Evolutionary conservation across 148 eudicot species (phyloP).

Genomic region (Simmondsia chinensis): DNA sequence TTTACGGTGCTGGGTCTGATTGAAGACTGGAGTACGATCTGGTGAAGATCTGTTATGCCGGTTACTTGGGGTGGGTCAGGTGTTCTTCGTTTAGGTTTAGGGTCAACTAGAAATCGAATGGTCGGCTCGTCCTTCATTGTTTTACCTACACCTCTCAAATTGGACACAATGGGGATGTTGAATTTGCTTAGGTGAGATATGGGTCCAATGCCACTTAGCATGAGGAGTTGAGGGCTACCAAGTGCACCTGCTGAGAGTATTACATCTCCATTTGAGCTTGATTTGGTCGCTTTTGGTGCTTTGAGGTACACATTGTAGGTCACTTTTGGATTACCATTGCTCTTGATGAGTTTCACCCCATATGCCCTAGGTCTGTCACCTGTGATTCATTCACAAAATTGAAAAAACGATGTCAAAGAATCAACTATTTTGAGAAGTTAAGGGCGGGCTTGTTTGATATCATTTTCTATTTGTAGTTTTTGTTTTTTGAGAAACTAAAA

Average conservation of each 20-base stretch:
- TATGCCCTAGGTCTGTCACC: slow-evolving; percentile 27
- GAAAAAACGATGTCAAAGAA: too few relatives aligned
- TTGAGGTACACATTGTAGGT: slow-evolving; percentile 25
- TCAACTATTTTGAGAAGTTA: too few relatives aligned
- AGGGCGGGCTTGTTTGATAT: too few relatives aligned
- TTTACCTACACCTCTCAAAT: slow-evolving; percentile 15
- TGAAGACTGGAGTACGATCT: slow-evolving; percentile 26
- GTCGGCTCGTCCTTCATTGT: slow-evolving; percentile 40
- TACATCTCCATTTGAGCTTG: slow-evolving; percentile 13
- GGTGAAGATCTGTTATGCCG: slow-evolving; percentile 24
- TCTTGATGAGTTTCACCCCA: slow-evolving; percentile 27
- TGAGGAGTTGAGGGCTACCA: slow-evolving; percentile 50
- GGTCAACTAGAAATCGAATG: slow-evolving; percentile 22
- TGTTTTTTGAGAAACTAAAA: too few relatives aligned
- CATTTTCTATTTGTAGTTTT: too few relatives aligned
- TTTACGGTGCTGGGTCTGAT: slow-evolving; percentile 18
- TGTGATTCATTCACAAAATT: slow-evolving; percentile 4
- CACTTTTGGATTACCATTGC: slow-evolving; percentile 16
- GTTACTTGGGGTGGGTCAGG: slow-evolving; percentile 41
- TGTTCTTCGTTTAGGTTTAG: slow-evolving; percentile 13
- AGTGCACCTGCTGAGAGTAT: slow-evolving; percentile 49
- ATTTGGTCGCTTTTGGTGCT: slow-evolving; percentile 4
- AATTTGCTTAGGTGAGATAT: slow-evolving; percentile 18
- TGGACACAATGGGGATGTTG: too few relatives aligned
- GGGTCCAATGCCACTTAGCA: slow-evolving; percentile 59